These are phyloP conservation scores for Drechslera avenae DNA, from an alignment of 2,329 filamentous ascomycete species.

Conservation along the genomic window DNA sequence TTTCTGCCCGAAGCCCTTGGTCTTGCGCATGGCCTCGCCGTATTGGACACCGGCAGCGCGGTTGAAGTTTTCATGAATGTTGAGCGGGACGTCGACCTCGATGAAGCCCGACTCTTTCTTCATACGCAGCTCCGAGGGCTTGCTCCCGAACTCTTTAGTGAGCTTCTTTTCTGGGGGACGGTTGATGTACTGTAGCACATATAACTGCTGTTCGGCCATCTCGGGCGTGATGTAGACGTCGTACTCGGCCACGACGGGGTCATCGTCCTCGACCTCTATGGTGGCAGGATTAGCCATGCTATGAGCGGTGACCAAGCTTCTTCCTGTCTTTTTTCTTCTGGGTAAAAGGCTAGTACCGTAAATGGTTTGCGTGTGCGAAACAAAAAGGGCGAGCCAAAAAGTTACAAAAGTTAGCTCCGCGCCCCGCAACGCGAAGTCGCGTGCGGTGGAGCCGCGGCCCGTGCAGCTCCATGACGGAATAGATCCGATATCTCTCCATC, in stretches of 20 bases:
- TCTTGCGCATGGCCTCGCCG: conserved; percentile 73
- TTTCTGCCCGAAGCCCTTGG: conserved; percentile 50
- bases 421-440: conserved; percentile 31
- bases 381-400: conserved; percentile 21
- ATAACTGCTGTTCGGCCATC: conserved; percentile 58
- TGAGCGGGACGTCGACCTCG: conserved; percentile 88
- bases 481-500: conserved; percentile 28
- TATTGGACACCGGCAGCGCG: conserved; percentile 79
- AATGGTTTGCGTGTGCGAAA: conserved; percentile 27
- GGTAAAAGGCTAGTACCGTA: conserved; percentile 24
- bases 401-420: conserved; percentile 25
- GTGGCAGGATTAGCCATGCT: conserved; percentile 16
- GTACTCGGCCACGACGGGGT: conserved; percentile 65
- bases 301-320: conserved; percentile 6
- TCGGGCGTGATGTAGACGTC: conserved; percentile 84
- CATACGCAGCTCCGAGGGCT: conserved; percentile 76
- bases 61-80: conserved; percentile 75
- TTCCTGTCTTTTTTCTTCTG: not conserved
- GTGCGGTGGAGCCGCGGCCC: conserved; percentile 21
- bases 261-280: conserved; percentile 49
- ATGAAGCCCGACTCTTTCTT: conserved; percentile 83
- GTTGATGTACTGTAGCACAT: conserved; percentile 89
- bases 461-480: conserved; percentile 35
- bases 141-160: conserved; percentile 56
- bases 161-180: conserved; percentile 69